Evolutionary conservation across 2,329 filamentous ascomycete species (phyloP).

Genomic region (Ambrosiella cleistominuta): DNA sequence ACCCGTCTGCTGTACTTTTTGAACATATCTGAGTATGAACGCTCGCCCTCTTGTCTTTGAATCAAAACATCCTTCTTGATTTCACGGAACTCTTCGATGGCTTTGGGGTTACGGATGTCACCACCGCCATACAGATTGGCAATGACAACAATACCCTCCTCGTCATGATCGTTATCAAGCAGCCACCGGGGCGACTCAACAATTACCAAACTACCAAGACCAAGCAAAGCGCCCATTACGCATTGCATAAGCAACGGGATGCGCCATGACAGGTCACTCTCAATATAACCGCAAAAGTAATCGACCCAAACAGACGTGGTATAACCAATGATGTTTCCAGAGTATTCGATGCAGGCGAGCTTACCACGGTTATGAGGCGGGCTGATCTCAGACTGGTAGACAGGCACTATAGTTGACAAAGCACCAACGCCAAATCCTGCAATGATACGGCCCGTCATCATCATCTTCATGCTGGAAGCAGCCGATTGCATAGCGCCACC

Average conservation of each 20-base stretch:
- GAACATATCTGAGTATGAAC: slow-evolving; percentile 89
- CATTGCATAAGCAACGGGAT: slow-evolving; percentile 84
- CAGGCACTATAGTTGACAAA: slow-evolving; percentile 77
- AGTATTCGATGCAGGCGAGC: slow-evolving; percentile 93
- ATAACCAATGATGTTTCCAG: slow-evolving; percentile 91
- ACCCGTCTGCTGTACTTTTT: slow-evolving; percentile 77
- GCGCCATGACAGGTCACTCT: slow-evolving; percentile 75
- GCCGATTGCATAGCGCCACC: slow-evolving; percentile 76
- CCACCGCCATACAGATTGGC: slow-evolving; percentile 92
- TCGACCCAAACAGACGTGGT: slow-evolving; percentile 96
- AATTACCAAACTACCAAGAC: slow-evolving; percentile 73
- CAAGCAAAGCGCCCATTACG: slow-evolving; percentile 76
- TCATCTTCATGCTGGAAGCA: slow-evolving; percentile 71
- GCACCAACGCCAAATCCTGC: slow-evolving; percentile 77
- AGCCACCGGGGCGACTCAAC: slow-evolving; percentile 98
- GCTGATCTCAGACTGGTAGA: slow-evolving; percentile 90
- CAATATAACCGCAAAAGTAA: slow-evolving; percentile 86
- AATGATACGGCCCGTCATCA: slow-evolving; percentile 68
- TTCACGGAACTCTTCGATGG: slow-evolving; percentile 88
- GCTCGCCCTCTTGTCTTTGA: slow-evolving; percentile 84
- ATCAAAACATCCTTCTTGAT: slow-evolving; percentile 97
- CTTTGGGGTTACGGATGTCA: slow-evolving; percentile 84
- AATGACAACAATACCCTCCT: slow-evolving; percentile 96
- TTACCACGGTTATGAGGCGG: slow-evolving; percentile 92
- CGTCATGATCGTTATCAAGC: slow-evolving; percentile 91